Percentiles rank a stretch among this genome's conserved stretches.
Evolutionary conservation across 2,329 filamentous ascomycete genomes (phyloP).

Genomic region (Pseudogymnoascus sp.): DNA sequence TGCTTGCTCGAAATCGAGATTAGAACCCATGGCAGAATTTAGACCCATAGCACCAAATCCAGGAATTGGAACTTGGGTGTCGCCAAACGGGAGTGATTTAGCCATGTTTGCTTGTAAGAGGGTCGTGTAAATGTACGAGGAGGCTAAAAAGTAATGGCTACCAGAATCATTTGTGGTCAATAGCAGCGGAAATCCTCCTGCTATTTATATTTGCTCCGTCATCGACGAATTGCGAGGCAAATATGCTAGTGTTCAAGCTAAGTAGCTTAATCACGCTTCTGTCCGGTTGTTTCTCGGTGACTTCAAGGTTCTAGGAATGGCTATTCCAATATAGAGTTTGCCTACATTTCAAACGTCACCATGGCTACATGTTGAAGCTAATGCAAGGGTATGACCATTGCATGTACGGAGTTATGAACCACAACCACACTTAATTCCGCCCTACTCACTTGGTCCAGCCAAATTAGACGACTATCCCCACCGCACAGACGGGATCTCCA

Average conservation of each 20-base stretch:
- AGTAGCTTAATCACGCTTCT: no score
- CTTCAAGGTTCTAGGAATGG: not conserved
- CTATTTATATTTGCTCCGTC: not conserved
- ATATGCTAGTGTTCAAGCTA: not conserved
- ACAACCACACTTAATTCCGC: no score
- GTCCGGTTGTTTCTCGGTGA: no score
- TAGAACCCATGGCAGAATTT: conserved; percentile 35
- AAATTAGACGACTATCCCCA: no score
- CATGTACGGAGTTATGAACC: not conserved
- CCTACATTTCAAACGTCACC: not conserved
- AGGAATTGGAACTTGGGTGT: conserved; percentile 32
- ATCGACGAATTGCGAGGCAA: not conserved
- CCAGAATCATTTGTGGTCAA: not conserved
- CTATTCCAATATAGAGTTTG: not conserved
- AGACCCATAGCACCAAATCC: conserved; percentile 45
- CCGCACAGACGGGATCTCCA: no score
- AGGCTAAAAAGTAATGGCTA: not conserved
- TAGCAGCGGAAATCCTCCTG: not conserved
- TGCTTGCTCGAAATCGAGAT: conserved; percentile 36
- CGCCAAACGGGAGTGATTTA: conserved; percentile 33
- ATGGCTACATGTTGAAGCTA: not conserved
- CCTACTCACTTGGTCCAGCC: no score
- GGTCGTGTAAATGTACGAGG: not conserved
- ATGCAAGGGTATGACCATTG: not conserved
- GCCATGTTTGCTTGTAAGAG: conserved; percentile 26